Evolutionary conservation across 106 monocot genomes (phyloP).

Genomic region (Dendrobium catenatum): DNA sequence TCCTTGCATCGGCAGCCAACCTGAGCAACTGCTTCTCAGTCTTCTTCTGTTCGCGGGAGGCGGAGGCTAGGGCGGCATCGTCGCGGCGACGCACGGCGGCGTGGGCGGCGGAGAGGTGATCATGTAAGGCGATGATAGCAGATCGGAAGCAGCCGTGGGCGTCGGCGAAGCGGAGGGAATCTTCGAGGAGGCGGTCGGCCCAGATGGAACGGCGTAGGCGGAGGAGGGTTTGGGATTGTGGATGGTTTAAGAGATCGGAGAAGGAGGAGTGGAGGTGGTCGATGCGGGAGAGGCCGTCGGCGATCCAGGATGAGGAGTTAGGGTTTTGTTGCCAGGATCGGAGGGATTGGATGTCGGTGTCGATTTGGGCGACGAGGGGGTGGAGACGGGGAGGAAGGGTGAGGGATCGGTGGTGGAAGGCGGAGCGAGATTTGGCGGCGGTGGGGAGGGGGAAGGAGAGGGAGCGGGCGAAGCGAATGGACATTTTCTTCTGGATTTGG

Average conservation of each 20-base stretch:
- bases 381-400: slow-evolving; percentile 74
- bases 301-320: slow-evolving; percentile 14
- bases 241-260: slow-evolving; percentile 47
- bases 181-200: slow-evolving; percentile 46
- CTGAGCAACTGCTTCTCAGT: slow-evolving; percentile 51
- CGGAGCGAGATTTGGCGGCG: neutral
- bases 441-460: slow-evolving; percentile 14
- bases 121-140: slow-evolving; percentile 20
- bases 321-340: slow-evolving; percentile 22
- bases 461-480: slow-evolving; percentile 8
- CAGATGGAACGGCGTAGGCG: slow-evolving; percentile 14
- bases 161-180: slow-evolving; percentile 65
- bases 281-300: slow-evolving; percentile 39
- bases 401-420: slow-evolving; percentile 22
- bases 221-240: slow-evolving; percentile 41
- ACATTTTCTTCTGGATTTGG: slow-evolving; percentile 3
- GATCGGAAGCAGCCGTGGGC: slow-evolving; percentile 42
- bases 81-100: slow-evolving; percentile 46
- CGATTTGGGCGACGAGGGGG: slow-evolving; percentile 56
- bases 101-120: slow-evolving; percentile 23
- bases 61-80: slow-evolving; percentile 22
- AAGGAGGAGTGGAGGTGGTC: slow-evolving; percentile 42
- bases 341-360: slow-evolving; percentile 31
- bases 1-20: slow-evolving; percentile 18
- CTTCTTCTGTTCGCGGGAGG: slow-evolving; percentile 22